Base-by-base conservation (phyloP, 2,329 filamentous ascomycete species). In the Neopestalotiopsis sp. region DNA sequence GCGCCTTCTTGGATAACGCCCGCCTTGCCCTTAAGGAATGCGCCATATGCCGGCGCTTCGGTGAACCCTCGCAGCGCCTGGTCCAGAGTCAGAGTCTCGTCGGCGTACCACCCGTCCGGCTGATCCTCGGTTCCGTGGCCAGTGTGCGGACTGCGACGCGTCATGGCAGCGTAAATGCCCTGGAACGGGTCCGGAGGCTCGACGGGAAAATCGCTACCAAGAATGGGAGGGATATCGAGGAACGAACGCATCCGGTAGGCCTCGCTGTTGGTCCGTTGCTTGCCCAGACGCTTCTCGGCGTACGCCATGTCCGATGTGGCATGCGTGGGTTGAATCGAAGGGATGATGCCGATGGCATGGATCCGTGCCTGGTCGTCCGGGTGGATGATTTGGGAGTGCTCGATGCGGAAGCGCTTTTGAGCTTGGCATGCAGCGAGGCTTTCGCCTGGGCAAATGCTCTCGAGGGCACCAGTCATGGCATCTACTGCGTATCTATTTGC, bases 171-270 rank as follows among this genome's bases (percentile, higher is more conserved):
- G 73, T 91, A 93, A 52, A 93, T 88, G 20, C 91, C 91, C 67
- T 90, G 86, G 71, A 92, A 91, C 1, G 91, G 89, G 73, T 88
- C 86, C 0, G 90, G 86, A 2, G 90, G 91, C 76, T 93, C 91
- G 7, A 93, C 91, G 49, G 91, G 91, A 72, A 93, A 93, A 74
- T 93, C 91, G 63, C 89, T 91, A 2, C 91, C 91, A 1, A 93
- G 83, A 0, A 92, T 79, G 4, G 88, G 87, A 0, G 77, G 78
- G 13, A 85, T 75, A 30, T 85, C 81, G 1, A 91, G 83, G 1
- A 92, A 78, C 0, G 88, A 89, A 12, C 82, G 82, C 90, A 93
- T 92, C 28, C 90, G 84, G 77, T 93, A 93, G 1, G 90, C 91
- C 69, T 89, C 87, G 14, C 80, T 74, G 20, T 76, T 75, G 0